Base-by-base conservation (phyloP, 2,329 filamentous ascomycete genomes). In the Nigrospora sphaerica region DNA sequence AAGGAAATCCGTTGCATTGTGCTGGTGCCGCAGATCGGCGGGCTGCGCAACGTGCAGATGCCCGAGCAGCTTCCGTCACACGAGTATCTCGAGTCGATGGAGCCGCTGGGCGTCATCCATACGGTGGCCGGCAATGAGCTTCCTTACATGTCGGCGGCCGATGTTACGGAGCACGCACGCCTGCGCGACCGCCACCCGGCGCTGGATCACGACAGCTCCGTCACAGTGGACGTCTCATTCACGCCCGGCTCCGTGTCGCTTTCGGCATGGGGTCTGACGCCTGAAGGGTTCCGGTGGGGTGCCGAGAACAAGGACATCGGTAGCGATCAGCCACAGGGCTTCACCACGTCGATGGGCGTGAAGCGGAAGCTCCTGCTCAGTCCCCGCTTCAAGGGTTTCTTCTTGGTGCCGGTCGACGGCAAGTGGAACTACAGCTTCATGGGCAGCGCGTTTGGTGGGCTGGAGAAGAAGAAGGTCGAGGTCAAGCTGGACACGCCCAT, bases 341-440 rank as follows among this genome's bases (percentile, higher is more conserved):
- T 98, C 73, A 85, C 83, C 48, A 95, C 89, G 23, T 82, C 74
- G 48, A 95, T 97, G 80, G 93, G 93, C 44, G 87, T 95, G 68
- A 97, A 97, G 73, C 90, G 89, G 57, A 95, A 98, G 71, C 73
- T 98, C 46, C 72, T 98, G 28, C 79, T 98, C 45, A 95, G 88
- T 54, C 92, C 96, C 58, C 88, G 91, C 65, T 95, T 96, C 64
- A 82, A 87, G 56, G 95, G 93, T 28, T 97, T 91, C 73, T 98
- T 98, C 81, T 72, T 98, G 46, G 90, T 97, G 18, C 93, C 93
- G 0, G 91, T 96, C 61, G 85, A 85, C 46, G 84, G 83, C 52
- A 77, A 86, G 50, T 98, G 93, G 93, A 98, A 98, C 69, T 98
- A 96, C 73, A 93, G 87, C 66, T 98, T 98, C 75, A 89, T 97